Evolutionary conservation across 805 yeast species (phyloP).

Genomic region (Yamadazyma insecticola): DNA sequence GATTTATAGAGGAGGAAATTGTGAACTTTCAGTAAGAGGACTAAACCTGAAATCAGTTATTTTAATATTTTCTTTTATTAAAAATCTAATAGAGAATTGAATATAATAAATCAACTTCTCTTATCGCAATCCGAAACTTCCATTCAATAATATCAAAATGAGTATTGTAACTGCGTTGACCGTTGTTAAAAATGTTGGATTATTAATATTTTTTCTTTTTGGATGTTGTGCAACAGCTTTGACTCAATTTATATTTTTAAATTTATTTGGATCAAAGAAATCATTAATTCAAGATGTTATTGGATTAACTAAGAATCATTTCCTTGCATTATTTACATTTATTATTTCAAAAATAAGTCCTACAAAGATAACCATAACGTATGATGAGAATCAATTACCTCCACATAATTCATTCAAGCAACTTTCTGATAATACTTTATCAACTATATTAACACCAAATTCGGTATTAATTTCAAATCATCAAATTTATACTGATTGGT

Average conservation of each 20-base stretch:
- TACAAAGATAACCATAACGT: conserved; percentile 47
- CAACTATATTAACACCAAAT: conserved; percentile 38
- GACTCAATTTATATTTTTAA: conserved; percentile 7
- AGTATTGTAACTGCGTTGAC: conserved; percentile 1
- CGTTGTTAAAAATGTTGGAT: conserved; percentile 1
- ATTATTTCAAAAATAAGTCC: conserved; percentile 51
- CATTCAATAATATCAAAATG: too few relatives aligned
- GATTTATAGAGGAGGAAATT: too few relatives aligned
- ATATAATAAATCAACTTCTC: too few relatives aligned
- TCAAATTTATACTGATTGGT: conserved; percentile 94
- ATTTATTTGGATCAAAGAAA: conserved; percentile 25
- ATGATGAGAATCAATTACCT: conserved; percentile 28
- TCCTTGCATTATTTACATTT: conserved; percentile 50
- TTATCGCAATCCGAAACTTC: conserved; percentile 4
- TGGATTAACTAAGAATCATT: conserved; percentile 53
- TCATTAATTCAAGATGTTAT: conserved; percentile 37
- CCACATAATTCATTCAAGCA: conserved; percentile 21
- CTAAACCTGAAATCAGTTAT: too few relatives aligned
- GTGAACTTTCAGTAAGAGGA: too few relatives aligned
- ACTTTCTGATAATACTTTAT: conserved; percentile 20
- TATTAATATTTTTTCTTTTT: conserved; percentile 4
- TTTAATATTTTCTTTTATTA: too few relatives aligned
- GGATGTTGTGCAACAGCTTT: conserved; percentile 8
- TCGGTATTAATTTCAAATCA: conserved; percentile 81
- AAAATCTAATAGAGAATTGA: too few relatives aligned